phyloP scores from a whole-genome alignment of 345 rosid genomes.

The Syzygium aromaticum region DNA sequence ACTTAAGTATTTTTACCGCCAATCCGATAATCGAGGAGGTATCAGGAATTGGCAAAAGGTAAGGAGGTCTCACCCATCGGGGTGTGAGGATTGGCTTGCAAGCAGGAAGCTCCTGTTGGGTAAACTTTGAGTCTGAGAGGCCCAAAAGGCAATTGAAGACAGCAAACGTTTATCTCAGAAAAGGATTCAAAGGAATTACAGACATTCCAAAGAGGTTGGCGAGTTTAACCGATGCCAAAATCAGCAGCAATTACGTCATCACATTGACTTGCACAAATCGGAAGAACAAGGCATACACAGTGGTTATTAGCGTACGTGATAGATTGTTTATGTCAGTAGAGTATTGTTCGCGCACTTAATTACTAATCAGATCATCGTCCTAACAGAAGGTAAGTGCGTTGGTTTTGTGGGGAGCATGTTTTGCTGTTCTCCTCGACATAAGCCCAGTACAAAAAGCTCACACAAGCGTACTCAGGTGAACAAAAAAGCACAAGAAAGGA shows the following conservation, averaged over 20 bases:
- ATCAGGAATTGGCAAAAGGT: not conserved
- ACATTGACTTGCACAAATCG: not conserved
- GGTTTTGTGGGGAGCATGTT: not conserved
- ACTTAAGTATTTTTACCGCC: not conserved
- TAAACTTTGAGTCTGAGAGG: conserved; percentile 78
- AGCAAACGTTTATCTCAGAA: not conserved
- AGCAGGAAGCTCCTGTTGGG: conserved; percentile 98
- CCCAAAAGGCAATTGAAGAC: not conserved
- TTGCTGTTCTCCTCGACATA: not conserved
- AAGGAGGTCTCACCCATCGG: conserved; percentile 52
- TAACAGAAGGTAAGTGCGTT: not conserved
- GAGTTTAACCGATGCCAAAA: not conserved
- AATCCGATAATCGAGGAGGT: not conserved
- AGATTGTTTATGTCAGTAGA: not conserved
- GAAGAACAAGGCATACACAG: not conserved
- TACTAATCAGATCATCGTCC: not conserved
- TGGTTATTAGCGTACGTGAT: not conserved
- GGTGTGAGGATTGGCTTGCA: conserved; percentile 99
- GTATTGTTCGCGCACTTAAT: not conserved
- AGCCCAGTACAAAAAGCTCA: not conserved
- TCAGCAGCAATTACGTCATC: not conserved
- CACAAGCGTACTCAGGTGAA: not conserved
- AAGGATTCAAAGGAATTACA: not conserved
- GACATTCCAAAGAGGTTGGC: not conserved
- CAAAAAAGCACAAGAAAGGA: not conserved